Conservation (phyloP, 106 monocot species). For the Dendrobium chrysotoxum region DNA sequence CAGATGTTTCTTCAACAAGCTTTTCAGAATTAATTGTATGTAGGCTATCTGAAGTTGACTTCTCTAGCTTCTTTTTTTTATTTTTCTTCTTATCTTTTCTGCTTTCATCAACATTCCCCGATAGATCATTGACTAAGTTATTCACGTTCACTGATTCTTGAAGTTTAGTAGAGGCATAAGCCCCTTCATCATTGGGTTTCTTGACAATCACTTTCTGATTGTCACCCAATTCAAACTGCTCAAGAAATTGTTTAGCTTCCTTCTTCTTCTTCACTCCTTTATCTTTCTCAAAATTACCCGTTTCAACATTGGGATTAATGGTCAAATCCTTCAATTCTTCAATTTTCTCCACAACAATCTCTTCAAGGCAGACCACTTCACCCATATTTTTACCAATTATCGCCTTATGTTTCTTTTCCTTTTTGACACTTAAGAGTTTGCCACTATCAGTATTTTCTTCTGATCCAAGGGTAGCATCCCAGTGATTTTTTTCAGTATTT, state of each 20-base stretch:
- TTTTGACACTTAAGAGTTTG: slow-evolving; percentile 8
- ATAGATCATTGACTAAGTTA: not conserved
- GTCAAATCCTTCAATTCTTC: slow-evolving; percentile 15
- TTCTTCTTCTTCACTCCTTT: slow-evolving; percentile 25
- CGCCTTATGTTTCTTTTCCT: slow-evolving; percentile 34
- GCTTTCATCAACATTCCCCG: not conserved
- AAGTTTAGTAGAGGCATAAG: not conserved
- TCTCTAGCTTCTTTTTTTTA: slow-evolving; percentile 14
- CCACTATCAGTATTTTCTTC: slow-evolving; percentile 8
- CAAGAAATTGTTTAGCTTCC: slow-evolving; percentile 4
- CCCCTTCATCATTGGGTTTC: not conserved
- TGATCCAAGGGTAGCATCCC: not conserved
- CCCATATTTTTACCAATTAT: slow-evolving; percentile 8
- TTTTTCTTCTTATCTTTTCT: slow-evolving; percentile 19
- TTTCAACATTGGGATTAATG: not conserved
- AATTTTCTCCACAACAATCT: slow-evolving; percentile 19
- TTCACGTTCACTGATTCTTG: not conserved
- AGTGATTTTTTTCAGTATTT: slow-evolving; percentile 1
- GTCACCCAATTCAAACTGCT: not conserved
- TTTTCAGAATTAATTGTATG: not conserved
- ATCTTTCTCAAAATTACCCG: not conserved
- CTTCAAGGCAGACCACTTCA: not conserved
- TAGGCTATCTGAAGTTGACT: slow-evolving; percentile 13
- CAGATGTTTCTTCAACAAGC: slow-evolving; percentile 1
- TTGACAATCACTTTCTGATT: not conserved